These are phyloP conservation scores for Fraxinus americana DNA, from an alignment of 257 asterid species.

Conservation along the genomic window DNA sequence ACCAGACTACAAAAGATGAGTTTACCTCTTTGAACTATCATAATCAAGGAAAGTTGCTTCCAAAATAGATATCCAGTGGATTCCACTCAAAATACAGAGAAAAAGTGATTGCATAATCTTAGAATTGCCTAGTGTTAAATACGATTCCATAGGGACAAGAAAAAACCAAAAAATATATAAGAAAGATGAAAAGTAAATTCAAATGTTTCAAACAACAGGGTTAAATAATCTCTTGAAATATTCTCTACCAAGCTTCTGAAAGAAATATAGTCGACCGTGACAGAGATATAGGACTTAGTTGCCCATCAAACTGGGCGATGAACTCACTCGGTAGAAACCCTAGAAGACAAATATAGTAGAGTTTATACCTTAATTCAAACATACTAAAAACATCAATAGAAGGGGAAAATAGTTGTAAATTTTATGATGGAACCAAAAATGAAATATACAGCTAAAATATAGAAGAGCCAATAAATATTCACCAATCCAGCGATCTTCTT, in stretches of 20 bases:
- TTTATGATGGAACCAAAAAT: conserved; percentile 10
- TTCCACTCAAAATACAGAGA: background rate
- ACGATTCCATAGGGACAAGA: background rate
- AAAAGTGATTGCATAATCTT: background rate
- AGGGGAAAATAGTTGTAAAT: background rate
- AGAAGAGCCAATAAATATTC: conserved; percentile 36
- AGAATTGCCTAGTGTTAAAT: background rate
- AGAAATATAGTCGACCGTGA: background rate
- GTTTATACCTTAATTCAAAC: background rate
- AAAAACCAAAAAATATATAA: conserved; percentile 3
- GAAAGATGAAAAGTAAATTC: conserved; percentile 1
- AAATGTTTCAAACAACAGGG: background rate
- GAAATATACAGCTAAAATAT: background rate
- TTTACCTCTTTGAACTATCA: background rate
- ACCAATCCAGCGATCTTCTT: conserved; percentile 97
- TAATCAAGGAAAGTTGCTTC: background rate
- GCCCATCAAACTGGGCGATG: conserved; percentile 12
- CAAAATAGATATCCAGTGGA: conserved; percentile 8
- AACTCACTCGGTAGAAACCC: background rate
- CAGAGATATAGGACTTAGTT: conserved; percentile 10
- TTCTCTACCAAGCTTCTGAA: background rate
- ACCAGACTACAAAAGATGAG: background rate
- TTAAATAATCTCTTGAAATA: too few relatives aligned
- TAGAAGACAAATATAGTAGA: background rate
- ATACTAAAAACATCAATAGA: too few relatives aligned